Evolutionary conservation across 2,329 filamentous ascomycete genomes (phyloP), one percentile per base, ranked within the genome.

Genomic region (Shiraia sp.): DNA sequence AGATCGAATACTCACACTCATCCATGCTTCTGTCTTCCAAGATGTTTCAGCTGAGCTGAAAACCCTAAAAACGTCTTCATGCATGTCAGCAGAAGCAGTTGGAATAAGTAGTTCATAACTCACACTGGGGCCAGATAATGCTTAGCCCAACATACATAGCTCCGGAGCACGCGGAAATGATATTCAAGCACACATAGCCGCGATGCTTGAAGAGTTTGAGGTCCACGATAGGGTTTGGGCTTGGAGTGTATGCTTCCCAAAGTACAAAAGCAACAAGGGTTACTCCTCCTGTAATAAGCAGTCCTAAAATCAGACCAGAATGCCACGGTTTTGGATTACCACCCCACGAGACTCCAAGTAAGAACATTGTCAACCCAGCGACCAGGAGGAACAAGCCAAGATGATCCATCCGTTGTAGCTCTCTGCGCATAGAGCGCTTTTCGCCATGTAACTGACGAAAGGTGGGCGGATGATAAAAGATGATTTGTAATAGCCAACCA

Each of bases 401-500:
- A 40, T 69, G 75, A 44, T 75, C 77, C n/a, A 78, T 58, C 10
- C 48, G 39, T 40, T 54, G 55, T 17, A 57, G 36, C 8, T 53
- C 17, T 63, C 47, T 37, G 40, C 36, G 36, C 27, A 56, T 63
- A 7, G 45, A 45, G 25, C 47, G 49, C 15, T 45, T 47, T 19
- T 49, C 36, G 19, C 45, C 53, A 25, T 74, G 72, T 16, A 68
- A 53, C 55, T 71, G 77, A 8, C 65, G 34, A 37, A 46, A 57
- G 2, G 51, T 69, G 0, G 77, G 75, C 25, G 74, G 76, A 44
- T 72, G 69, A 57, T 78, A 79, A 41, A 74, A 72, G 44, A 75
- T n/a, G n/a, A n/a, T n/a, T n/a, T n/a, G n/a, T n/a, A n/a, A n/a
- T n/a, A n/a, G n/a, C n/a, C n/a, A n/a, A n/a, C n/a, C n/a, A n/a